Percentiles rank a stretch among this genome's conserved stretches.
Evolutionary conservation across 2,329 filamentous ascomycete genomes (phyloP).

Genomic region (Samsoniella hepiali): DNA sequence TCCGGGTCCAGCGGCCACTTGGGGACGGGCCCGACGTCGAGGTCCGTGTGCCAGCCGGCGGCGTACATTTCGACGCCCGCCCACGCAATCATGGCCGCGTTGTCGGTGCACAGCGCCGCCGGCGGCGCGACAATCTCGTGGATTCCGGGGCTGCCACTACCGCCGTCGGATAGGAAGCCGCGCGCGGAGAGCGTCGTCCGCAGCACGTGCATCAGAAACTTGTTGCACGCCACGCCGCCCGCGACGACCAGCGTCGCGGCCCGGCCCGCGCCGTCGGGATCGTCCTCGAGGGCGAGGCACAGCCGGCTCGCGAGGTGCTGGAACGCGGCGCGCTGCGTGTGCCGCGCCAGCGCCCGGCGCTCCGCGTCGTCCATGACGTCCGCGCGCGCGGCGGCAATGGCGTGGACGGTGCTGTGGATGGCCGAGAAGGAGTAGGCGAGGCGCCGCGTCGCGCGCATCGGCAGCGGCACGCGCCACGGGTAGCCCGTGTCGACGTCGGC

Average conservation of each 20-base stretch:
- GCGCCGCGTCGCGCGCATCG: constrained; percentile 55
- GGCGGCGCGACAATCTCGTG: constrained; percentile 70
- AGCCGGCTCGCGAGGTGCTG: constrained; percentile 80
- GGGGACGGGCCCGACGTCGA: constrained; percentile 57
- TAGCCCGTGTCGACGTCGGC: constrained; percentile 37
- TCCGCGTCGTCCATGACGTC: constrained; percentile 52
- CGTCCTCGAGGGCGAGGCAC: constrained; percentile 58
- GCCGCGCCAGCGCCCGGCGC: constrained; percentile 65
- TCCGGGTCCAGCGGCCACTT: constrained; percentile 74
- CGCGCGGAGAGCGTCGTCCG: constrained; percentile 57
- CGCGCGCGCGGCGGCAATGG: constrained; percentile 39
- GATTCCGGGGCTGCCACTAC: constrained; percentile 34
- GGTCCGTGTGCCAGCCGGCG: constrained; percentile 64
- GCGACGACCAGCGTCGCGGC: constrained; percentile 69
- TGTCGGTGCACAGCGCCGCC: constrained; percentile 78
- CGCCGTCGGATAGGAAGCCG: constrained; percentile 45
- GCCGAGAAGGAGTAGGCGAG: constrained; percentile 72
- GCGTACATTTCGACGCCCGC: constrained; percentile 88
- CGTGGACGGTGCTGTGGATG: constrained; percentile 53
- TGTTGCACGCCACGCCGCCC: constrained; percentile 87
- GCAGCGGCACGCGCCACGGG: constrained; percentile 66
- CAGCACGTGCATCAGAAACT: constrained; percentile 68
- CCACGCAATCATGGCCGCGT: constrained; percentile 98
- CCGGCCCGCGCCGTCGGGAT: neutral
- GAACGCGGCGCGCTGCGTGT: constrained; percentile 77